phyloP scores from a whole-genome alignment of 1,139 yeast genomes.

The Geotrichum restrictum region DNA sequence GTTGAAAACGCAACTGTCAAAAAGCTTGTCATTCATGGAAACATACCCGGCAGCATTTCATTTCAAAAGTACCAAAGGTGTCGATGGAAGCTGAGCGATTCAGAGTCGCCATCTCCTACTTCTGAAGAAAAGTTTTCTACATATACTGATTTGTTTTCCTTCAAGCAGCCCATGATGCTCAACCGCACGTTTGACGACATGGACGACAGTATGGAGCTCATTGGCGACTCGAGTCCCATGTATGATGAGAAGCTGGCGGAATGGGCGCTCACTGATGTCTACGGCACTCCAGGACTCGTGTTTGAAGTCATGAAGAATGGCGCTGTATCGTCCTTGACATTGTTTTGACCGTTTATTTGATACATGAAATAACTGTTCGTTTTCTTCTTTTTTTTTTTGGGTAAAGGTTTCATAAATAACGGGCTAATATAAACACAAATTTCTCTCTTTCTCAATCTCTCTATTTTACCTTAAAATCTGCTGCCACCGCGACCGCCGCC shows the following conservation, averaged over 20 bases:
- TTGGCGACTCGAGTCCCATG: slow-evolving; percentile 26
- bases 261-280: slow-evolving; percentile 34
- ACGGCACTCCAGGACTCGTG: slow-evolving; percentile 31
- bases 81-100: slow-evolving; percentile 29
- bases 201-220: slow-evolving; percentile 32
- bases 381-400: background rate
- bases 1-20: slow-evolving; percentile 28
- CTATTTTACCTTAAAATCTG: slow-evolving; percentile 6
- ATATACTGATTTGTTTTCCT: slow-evolving; percentile 14
- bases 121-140: slow-evolving; percentile 25
- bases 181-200: slow-evolving; percentile 32
- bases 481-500: slow-evolving; percentile 17
- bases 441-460: no score
- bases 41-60: slow-evolving; percentile 34
- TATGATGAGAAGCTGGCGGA: slow-evolving; percentile 23
- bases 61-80: slow-evolving; percentile 35
- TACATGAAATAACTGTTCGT: no score
- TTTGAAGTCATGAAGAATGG: slow-evolving; percentile 33
- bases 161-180: slow-evolving; percentile 29
- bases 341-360: no score
- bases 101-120: slow-evolving; percentile 8
- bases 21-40: slow-evolving; percentile 36
- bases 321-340: slow-evolving; percentile 29
- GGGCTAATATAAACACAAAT: background rate
- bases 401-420: slow-evolving; percentile 3